A percentile compares a stretch with the other conserved stretches of the same genome.
phyloP scores from a whole-genome alignment of 208 protist genomes.

The Trypanosoma lewisi region DNA sequence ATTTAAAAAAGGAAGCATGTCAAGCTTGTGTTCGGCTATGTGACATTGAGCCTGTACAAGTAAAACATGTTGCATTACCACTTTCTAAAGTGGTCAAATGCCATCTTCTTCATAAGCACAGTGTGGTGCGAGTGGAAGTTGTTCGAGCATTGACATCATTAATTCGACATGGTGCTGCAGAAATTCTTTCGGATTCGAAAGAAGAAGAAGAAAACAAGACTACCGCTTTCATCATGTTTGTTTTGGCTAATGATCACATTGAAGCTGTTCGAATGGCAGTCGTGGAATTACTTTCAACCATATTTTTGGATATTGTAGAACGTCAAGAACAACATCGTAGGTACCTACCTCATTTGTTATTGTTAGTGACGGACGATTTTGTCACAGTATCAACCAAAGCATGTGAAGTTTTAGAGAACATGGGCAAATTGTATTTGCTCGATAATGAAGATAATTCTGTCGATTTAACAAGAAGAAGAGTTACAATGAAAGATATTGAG shows the following conservation, averaged over 20 bases:
- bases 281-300: constrained; percentile 52
- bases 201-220: constrained; percentile 65
- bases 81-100: constrained; percentile 70
- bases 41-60: constrained; percentile 68
- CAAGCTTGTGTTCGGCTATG: constrained; percentile 62
- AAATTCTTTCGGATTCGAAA: constrained; percentile 60
- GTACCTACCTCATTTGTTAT: constrained; percentile 78
- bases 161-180: constrained; percentile 66
- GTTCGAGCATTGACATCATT: constrained; percentile 56
- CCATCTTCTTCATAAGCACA: constrained; percentile 86
- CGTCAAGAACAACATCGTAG: constrained; percentile 75
- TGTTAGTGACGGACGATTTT: constrained; percentile 75
- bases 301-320: constrained; percentile 76
- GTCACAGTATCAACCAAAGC: constrained; percentile 52
- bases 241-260: constrained; percentile 83
- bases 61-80: constrained; percentile 58
- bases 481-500: constrained; percentile 91
- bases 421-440: constrained; percentile 76
- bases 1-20: constrained; percentile 86
- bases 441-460: constrained; percentile 91
- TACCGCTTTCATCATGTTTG: constrained; percentile 55
- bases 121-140: constrained; percentile 66
- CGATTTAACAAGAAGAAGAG: constrained; percentile 67
- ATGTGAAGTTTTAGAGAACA: constrained; percentile 39
- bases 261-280: constrained; percentile 65